A percentile compares a stretch with the other conserved stretches of the same genome.
Conservation (phyloP, 495 filamentous ascomycete genomes). For the Penicillium parvum region DNA sequence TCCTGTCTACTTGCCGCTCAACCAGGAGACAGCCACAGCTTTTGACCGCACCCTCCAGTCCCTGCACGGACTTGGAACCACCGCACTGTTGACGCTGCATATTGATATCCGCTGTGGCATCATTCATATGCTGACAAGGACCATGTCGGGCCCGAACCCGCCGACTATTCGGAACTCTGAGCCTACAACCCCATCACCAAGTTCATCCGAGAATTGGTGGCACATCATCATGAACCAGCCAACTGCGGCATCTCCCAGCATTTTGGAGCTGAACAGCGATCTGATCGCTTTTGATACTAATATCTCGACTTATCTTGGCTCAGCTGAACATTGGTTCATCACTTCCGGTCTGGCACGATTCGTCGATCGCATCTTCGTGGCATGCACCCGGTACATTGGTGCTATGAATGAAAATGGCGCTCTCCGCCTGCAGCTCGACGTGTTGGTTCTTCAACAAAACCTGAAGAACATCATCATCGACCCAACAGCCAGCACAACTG, state of each 20-base stretch:
- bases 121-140: conserved; percentile 56
- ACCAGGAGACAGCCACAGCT: conserved; percentile 69
- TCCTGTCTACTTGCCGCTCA: conserved; percentile 87
- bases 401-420: conserved; percentile 74
- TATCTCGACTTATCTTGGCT: conserved; percentile 62
- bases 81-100: conserved; percentile 77
- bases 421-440: conserved; percentile 79
- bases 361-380: conserved; percentile 64
- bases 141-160: conserved; percentile 46
- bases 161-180: conserved; percentile 32
- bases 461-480: conserved; percentile 74
- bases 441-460: conserved; percentile 91
- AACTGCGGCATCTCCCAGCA: conserved; percentile 70
- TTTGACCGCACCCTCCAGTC: conserved; percentile 84
- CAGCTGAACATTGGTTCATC: conserved; percentile 60
- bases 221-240: conserved; percentile 70
- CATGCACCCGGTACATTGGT: conserved; percentile 58
- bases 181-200: conserved; percentile 46
- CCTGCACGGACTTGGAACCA: conserved; percentile 70
- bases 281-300: conserved; percentile 82
- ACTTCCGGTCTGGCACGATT: conserved; percentile 67
- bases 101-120: conserved; percentile 80
- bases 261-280: conserved; percentile 73
- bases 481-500: conserved; percentile 10
- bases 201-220: conserved; percentile 57